A percentile compares a stretch with the other conserved stretches of the same genome.
Conservation (phyloP, 2,329 filamentous ascomycete genomes). For the Fusarium sp. region DNA sequence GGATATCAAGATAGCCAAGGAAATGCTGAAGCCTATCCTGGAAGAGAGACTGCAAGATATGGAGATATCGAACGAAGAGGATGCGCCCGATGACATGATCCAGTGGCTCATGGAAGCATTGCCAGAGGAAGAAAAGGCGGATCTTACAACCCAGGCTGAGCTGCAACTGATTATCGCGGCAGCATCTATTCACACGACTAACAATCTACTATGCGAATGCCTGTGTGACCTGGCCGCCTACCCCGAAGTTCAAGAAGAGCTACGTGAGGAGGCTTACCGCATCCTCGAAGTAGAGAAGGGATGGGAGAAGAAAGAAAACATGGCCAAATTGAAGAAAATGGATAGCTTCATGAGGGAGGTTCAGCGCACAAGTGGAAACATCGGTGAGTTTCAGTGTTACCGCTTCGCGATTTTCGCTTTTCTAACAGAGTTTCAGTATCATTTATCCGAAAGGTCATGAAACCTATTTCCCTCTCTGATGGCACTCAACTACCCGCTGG, state of each 20-base stretch:
- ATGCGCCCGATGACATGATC: slow-evolving; percentile 58
- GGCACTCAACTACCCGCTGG: slow-evolving; percentile 59
- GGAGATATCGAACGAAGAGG: slow-evolving; percentile 55
- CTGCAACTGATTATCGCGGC: slow-evolving; percentile 61
- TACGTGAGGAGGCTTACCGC: slow-evolving; percentile 62
- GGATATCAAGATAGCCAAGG: slow-evolving; percentile 59
- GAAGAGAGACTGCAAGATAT: slow-evolving; percentile 60
- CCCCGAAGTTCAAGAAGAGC: slow-evolving; percentile 61
- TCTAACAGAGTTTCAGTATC: slow-evolving; percentile 53
- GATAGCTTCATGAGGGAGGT: slow-evolving; percentile 65
- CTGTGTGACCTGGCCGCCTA: slow-evolving; percentile 64
- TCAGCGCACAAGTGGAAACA: slow-evolving; percentile 57
- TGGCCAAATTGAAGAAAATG: slow-evolving; percentile 60
- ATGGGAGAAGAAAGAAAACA: slow-evolving; percentile 59
- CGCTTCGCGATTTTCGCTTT: background rate
- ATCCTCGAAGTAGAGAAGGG: slow-evolving; percentile 58
- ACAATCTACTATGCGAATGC: slow-evolving; percentile 61
- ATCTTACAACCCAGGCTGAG: slow-evolving; percentile 57
- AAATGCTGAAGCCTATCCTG: slow-evolving; percentile 61
- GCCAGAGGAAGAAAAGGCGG: slow-evolving; percentile 55
- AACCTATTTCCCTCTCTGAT: slow-evolving; percentile 61
- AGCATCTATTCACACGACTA: slow-evolving; percentile 62
- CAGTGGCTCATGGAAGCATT: slow-evolving; percentile 61
- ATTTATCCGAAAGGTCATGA: slow-evolving; percentile 62
- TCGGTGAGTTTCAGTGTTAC: slow-evolving; percentile 53